Percentiles rank a stretch among this genome's conserved stretches.
phyloP scores from a whole-genome alignment of 1,284 basidiomycete species.

The Ceraceosorus guamensis region DNA sequence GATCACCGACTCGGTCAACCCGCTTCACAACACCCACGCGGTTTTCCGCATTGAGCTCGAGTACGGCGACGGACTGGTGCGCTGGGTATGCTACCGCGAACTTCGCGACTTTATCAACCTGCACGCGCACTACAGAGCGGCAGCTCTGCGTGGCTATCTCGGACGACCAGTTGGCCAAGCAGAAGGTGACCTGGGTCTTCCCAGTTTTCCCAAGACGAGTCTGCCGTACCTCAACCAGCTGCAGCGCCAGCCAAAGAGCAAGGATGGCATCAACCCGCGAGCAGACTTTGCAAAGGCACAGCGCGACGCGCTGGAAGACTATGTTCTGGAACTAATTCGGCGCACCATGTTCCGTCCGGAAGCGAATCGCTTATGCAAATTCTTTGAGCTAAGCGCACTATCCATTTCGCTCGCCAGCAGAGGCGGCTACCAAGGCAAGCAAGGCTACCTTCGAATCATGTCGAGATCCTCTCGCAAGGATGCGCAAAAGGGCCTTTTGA shows the following conservation, averaged over 20 bases:
- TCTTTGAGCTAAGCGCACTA: conserved; percentile 86
- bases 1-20: conserved; percentile 76
- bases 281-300: conserved; percentile 72
- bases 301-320: conserved; percentile 75
- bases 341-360: conserved; percentile 89
- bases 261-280: conserved; percentile 50
- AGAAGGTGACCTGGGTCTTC: conserved; percentile 60
- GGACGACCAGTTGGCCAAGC: conserved; percentile 23
- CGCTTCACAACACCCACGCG: conserved; percentile 67
- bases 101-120: conserved; percentile 84
- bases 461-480: conserved; percentile 51
- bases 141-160: conserved; percentile 49
- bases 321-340: conserved; percentile 73
- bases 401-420: conserved; percentile 75
- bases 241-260: conserved; percentile 51
- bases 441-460: conserved; percentile 65
- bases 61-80: conserved; percentile 83
- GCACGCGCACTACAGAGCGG: conserved; percentile 82
- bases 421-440: conserved; percentile 72
- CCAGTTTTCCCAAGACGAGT: conserved; percentile 81
- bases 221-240: conserved; percentile 78
- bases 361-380: conserved; percentile 83
- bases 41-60: conserved; percentile 92
- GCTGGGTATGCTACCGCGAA: conserved; percentile 91
- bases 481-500: conserved; percentile 50